A percentile compares a stretch with the other conserved stretches of the same genome.
These are phyloP conservation scores for Cladochytrium replicatum DNA, from an alignment of 192 early-diverging fungal species.

Conservation along the genomic window DNA sequence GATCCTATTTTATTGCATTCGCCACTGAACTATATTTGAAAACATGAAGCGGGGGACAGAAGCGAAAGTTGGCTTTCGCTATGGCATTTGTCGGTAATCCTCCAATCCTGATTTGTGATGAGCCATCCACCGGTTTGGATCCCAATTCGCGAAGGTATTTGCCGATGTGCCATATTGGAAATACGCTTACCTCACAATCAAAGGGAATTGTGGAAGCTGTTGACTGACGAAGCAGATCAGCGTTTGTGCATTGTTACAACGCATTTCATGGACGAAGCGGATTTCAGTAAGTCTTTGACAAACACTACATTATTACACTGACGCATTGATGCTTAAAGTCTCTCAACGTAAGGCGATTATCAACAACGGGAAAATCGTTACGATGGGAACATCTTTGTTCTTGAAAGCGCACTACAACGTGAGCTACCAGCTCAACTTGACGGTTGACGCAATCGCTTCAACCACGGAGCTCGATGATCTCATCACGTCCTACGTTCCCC, in stretches of 20 bases:
- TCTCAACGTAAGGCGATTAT: not conserved
- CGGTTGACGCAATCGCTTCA: not conserved
- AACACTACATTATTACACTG: not conserved
- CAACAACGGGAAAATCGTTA: not conserved
- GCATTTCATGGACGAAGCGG: slow-evolving; percentile 1
- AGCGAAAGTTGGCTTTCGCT: not conserved
- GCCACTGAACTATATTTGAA: no score
- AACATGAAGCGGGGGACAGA: slow-evolving; percentile 5
- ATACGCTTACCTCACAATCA: no score
- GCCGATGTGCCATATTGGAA: no score
- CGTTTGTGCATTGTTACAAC: not conserved
- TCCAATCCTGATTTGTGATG: slow-evolving; percentile 3
- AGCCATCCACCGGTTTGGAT: slow-evolving; percentile 10
- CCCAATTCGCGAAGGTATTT: slow-evolving; percentile 29
- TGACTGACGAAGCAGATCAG: not conserved
- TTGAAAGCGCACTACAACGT: not conserved
- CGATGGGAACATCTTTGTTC: not conserved
- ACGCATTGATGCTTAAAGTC: no score
- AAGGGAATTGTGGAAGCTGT: slow-evolving; percentile 28
- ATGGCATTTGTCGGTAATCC: slow-evolving; percentile 2
- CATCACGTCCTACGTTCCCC: not conserved
- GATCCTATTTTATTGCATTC: slow-evolving; percentile 18
- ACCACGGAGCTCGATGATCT: not conserved
- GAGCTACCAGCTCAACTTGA: not conserved
- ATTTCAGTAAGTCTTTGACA: not conserved